Conservation (phyloP, 768 basidiomycete species). For the Suillus occidentalis region DNA sequence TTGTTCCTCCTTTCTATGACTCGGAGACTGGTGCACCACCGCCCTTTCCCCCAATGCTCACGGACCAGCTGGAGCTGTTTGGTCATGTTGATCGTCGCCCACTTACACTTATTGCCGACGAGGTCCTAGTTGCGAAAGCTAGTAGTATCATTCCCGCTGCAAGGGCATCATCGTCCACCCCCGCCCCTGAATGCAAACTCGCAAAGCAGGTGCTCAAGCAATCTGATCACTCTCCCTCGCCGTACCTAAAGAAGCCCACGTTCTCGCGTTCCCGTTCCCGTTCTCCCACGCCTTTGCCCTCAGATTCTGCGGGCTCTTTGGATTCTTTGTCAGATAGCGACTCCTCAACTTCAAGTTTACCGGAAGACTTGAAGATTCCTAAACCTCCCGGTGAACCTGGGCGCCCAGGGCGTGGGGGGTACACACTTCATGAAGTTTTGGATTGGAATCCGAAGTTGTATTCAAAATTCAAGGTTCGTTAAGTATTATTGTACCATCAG, state of each 20-base stretch:
- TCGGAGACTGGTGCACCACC: not conserved
- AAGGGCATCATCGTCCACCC: too few species aligned
- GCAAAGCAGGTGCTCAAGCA: too few species aligned
- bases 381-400: constrained; percentile 16
- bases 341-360: too few species aligned
- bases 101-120: not conserved
- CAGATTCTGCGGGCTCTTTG: too few species aligned
- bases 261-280: not conserved
- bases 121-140: too few species aligned
- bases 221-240: too few species aligned
- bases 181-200: too few species aligned
- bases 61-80: constrained; percentile 5
- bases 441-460: constrained; percentile 21
- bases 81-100: not conserved
- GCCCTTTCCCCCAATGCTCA: not conserved
- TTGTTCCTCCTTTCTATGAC: constrained; percentile 8
- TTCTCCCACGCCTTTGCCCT: too few species aligned
- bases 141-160: too few species aligned
- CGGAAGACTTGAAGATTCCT: too few species aligned
- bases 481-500: not conserved
- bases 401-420: constrained; percentile 23
- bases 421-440: constrained; percentile 21
- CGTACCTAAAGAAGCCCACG: too few species aligned
- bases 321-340: too few species aligned
- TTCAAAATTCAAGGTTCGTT: constrained; percentile 21